Evolutionary conservation across 768 basidiomycete genomes (phyloP).

Genomic region (Boletus rufocinnamomeus): DNA sequence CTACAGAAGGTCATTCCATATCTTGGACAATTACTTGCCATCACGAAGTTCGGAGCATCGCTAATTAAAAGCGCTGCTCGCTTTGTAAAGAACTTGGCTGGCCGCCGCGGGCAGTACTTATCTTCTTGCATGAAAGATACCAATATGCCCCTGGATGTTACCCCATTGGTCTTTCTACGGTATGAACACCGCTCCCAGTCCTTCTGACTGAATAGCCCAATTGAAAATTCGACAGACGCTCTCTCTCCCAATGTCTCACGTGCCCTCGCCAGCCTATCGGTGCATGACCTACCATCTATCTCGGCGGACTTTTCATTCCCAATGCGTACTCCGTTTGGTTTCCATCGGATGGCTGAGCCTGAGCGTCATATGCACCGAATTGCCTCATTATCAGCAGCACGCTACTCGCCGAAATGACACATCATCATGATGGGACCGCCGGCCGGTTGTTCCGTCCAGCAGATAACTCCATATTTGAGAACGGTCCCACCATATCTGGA

Average conservation of each 20-base stretch:
- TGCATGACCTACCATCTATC: conserved; percentile 2
- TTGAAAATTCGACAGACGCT: not conserved
- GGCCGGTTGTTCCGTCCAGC: not conserved
- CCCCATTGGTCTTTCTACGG: conserved; percentile 13
- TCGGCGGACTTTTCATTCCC: not conserved
- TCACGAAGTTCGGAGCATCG: not conserved
- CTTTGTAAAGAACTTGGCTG: not conserved
- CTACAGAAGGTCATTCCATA: not conserved
- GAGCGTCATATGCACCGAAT: conserved; percentile 1
- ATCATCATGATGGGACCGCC: not conserved
- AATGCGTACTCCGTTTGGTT: conserved; percentile 12
- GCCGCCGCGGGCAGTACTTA: not conserved
- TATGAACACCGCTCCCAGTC: not conserved
- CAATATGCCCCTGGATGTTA: conserved; percentile 7
- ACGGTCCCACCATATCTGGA: not conserved
- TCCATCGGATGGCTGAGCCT: conserved; percentile 2
- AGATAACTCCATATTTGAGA: conserved; percentile 7
- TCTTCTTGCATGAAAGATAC: conserved; percentile 3
- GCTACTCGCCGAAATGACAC: conserved; percentile 2
- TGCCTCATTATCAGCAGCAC: not conserved
- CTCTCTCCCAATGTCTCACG: conserved; percentile 2
- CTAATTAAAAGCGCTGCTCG: not conserved
- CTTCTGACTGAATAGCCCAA: conserved; percentile 1
- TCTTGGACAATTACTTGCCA: not conserved
- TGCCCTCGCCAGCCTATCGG: not conserved